Conservation (phyloP, 495 filamentous ascomycete species). For the Penicillium simplicissimum region DNA sequence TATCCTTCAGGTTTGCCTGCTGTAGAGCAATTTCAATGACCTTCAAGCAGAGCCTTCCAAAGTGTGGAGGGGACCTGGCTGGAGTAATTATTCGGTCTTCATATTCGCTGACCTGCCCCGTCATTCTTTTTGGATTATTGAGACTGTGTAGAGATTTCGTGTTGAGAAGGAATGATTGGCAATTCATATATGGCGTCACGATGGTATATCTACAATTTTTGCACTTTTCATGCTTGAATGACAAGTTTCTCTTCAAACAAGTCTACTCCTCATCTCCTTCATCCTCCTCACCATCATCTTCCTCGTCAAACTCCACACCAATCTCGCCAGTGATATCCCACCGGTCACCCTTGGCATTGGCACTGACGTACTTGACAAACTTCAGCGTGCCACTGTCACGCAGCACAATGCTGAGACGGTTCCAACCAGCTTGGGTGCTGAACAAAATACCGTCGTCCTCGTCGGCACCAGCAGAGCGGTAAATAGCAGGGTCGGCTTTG, state of each 20-base stretch:
- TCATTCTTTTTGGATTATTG: background rate
- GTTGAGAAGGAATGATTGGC: background rate
- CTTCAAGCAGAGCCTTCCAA: no score
- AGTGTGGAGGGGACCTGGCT: no score
- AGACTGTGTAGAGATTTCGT: no score
- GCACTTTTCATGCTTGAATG: background rate
- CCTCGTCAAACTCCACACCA: slow-evolving; percentile 48
- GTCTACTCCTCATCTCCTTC: slow-evolving; percentile 20
- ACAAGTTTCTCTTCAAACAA: background rate
- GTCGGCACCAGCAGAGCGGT: slow-evolving; percentile 67
- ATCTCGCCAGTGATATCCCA: slow-evolving; percentile 83
- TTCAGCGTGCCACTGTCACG: slow-evolving; percentile 81
- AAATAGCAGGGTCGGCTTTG: slow-evolving; percentile 75
- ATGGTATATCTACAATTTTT: slow-evolving; percentile 18
- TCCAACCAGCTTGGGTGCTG: slow-evolving; percentile 85
- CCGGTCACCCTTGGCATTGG: slow-evolving; percentile 76
- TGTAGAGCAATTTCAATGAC: no score
- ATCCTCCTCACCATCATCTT: slow-evolving; percentile 35
- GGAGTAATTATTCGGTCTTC: no score
- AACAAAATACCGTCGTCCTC: slow-evolving; percentile 93
- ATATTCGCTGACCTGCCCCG: no score
- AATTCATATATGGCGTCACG: background rate
- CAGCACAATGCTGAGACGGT: slow-evolving; percentile 83
- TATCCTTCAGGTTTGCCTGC: no score
- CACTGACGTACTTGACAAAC: slow-evolving; percentile 96